Conservation (phyloP, 2,329 filamentous ascomycete species). For the Pseudonectria buxi region DNA sequence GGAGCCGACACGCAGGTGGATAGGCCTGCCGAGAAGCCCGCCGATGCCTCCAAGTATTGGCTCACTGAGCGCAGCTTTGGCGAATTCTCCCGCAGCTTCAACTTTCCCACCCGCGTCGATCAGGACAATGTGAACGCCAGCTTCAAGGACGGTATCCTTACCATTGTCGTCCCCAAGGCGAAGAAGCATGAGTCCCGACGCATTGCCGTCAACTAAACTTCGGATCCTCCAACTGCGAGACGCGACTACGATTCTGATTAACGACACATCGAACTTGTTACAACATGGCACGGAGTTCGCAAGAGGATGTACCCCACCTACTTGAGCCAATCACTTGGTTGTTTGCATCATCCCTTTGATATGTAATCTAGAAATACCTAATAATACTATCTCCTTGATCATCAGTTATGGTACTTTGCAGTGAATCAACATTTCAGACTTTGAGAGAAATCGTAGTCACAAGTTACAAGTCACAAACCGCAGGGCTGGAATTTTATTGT, state of each 20-base stretch:
- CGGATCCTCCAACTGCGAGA: not conserved
- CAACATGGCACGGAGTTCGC: not conserved
- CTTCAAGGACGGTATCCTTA: conserved; percentile 60
- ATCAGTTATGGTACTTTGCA: too few species aligned
- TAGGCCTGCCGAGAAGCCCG: conserved; percentile 25
- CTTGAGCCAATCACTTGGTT: not conserved
- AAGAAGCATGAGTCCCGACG: conserved; percentile 51
- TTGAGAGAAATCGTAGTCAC: too few species aligned
- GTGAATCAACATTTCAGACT: too few species aligned
- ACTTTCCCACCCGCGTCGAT: conserved; percentile 59
- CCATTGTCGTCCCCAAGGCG: conserved; percentile 58
- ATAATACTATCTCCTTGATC: too few species aligned
- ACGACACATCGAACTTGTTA: not conserved
- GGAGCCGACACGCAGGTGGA: conserved; percentile 18
- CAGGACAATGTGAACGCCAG: conserved; percentile 53
- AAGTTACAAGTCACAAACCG: too few species aligned
- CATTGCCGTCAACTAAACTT: conserved; percentile 45
- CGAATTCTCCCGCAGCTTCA: conserved; percentile 62
- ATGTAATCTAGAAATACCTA: too few species aligned
- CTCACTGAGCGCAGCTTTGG: conserved; percentile 59
- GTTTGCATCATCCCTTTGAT: not conserved
- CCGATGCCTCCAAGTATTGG: conserved; percentile 59
- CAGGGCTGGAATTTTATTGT: too few species aligned
- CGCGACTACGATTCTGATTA: not conserved
- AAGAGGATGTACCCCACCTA: too few species aligned